Evolutionary conservation across 148 eudicot species (phyloP), one percentile per base, ranked within the genome.

Genomic region (Cornus florida): DNA sequence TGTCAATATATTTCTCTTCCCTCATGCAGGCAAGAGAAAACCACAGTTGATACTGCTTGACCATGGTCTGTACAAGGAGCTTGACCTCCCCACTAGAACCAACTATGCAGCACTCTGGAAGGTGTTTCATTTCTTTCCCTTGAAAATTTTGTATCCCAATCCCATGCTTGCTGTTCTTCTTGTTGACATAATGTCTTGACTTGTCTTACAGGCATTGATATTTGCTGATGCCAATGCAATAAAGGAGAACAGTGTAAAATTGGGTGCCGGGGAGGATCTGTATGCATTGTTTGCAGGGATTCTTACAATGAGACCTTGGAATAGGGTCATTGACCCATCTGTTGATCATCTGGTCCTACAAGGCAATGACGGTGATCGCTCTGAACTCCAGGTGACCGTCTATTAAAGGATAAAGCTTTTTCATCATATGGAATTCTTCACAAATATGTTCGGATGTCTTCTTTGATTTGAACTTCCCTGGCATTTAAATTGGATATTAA

Each of bases 201-300:
- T 68, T 32, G 38, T 75, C 73, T 65, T 85, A 77, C 91, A 96
- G 99, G 97, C 91, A 31, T 82, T 96, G 80, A 84, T 96, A 77
- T 96, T 93, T 78, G 84, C 99, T 74, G 99, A 96, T 90, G 95
- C 84, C 70, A 87, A 87, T 50, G 93, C 90, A 67, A 96, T 96
- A 64, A 96, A 90, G 85, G 94, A 91, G 84, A 84, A 92, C 73
- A 77, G 98, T 84, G 84, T 75, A 71, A 96, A 93, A 81, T 75
- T 96, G 77, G 99, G 99, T 80, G 99, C 99, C 64, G 99, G 99
- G 69, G 98, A 93, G 24, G 99, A 96, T 85, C 91, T 96, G 73
- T 93, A 93, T 83, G 90, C 86, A 41, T 80, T 96, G 50, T 96
- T 96, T 87, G 98, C 98, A 5, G 98, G 93, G 53, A 90, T 96